Evolutionary conservation across 164 flowering plant species (phyloP), one percentile per base, ranked within the genome.

Genomic region (Platanus orientalis): DNA sequence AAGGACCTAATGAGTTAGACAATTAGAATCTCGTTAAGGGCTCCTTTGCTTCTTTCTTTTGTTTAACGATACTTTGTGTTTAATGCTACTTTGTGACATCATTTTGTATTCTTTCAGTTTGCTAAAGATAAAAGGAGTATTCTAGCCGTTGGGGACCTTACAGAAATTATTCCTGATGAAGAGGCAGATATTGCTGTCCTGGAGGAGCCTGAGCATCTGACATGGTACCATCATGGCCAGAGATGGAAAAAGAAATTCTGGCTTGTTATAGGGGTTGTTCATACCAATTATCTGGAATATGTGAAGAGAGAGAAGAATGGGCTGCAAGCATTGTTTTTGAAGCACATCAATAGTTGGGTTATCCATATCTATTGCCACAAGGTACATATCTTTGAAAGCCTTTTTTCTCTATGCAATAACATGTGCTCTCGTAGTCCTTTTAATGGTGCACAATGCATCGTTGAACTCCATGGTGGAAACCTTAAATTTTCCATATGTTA

Each of bases 151-250:
- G 99, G 97, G n/a, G 99, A 95, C 74, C 92, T 91, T 49, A 84
- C 97, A 4, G 85, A 81, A 67, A 47, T 81, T 53, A 83, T 95
- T 40, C 81, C 93, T 24, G 91, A 95, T 74, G 91, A 88, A 51
- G 88, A 84, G 64, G 95, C 92, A 45, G 99, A 95, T 76, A 66
- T 95, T 73, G 97, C 97, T 19, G 86, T 95, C 65, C 92, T 92
- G 44, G 99, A 95, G 79, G 99, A 95, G 80, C 99, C 99, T 34
- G 97, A 95, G 76, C 98, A 94, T 76, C 92, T 95, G 52, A 95
- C 99, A 17, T 95, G 99, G 99, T 95, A 73, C 74, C 99, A 95
- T 82, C 99, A 92, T 65, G 99, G 99, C 40, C 84, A 77, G 76
- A 80, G 89, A 79, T 95, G 97, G 99, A 95, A 45, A 45, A 45